These are phyloP conservation scores for Spiraea crenata DNA, from an alignment of 331 rosid species.

Conservation along the genomic window DNA sequence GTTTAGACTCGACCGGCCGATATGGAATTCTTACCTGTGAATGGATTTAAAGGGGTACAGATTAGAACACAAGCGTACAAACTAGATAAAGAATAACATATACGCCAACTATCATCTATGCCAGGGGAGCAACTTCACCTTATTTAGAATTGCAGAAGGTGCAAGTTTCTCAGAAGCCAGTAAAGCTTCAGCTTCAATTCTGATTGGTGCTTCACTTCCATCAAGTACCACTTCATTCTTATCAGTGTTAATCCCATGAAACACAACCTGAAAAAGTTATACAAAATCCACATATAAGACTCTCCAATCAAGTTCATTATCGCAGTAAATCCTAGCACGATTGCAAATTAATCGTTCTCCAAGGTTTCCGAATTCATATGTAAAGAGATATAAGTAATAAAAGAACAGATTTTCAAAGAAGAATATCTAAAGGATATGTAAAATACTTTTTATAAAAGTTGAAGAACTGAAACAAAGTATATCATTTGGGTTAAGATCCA, in stretches of 20 bases:
- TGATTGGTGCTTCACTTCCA: conserved; percentile 88
- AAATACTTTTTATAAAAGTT: neutral
- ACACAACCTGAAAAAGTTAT: conserved; percentile 48
- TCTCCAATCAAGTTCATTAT: neutral
- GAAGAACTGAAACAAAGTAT: neutral
- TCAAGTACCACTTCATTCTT: conserved; percentile 67
- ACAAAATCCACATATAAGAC: conserved; percentile 11
- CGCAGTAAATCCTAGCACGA: neutral
- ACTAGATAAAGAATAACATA: neutral
- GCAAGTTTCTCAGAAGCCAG: conserved; percentile 71
- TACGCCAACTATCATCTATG: conserved; percentile 8
- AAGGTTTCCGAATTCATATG: neutral
- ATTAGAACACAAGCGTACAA: conserved; percentile 17
- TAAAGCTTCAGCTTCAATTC: conserved; percentile 75
- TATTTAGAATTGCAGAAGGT: conserved; percentile 79
- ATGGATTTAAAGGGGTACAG: conserved; percentile 5
- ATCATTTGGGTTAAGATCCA: neutral
- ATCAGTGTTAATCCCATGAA: conserved; percentile 69
- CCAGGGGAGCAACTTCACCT: conserved; percentile 43
- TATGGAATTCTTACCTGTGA: conserved; percentile 75
- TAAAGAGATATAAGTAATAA: neutral
- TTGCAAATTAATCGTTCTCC: neutral
- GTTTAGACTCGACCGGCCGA: conserved; percentile 75
- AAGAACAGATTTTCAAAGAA: neutral
- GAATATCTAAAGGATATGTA: neutral